phyloP scores from a whole-genome alignment of 306 rosid species.

The peach (Prunus persica) region Prunus_persica_NCBIv2 NC_034011.1:1455501-1456000 shows the following conservation, averaged over 20 bases:
- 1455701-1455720: slow-evolving; percentile 39
- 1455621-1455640: slow-evolving; percentile 11
- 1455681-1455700: background rate
- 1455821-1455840: background rate
- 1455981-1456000: background rate
- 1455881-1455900: background rate
- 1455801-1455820: background rate
- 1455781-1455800: slow-evolving; percentile 25
- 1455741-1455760: background rate
- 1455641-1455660: slow-evolving; percentile 3
- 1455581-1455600: slow-evolving; percentile 23
- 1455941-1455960: background rate
- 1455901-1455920: background rate
- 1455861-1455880: background rate
- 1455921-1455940: background rate
- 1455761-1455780: slow-evolving; percentile 27
- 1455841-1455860: too few relatives aligned
- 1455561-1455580: slow-evolving; percentile 24
- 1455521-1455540: slow-evolving; percentile 16
- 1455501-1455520: slow-evolving; percentile 27
- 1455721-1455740: slow-evolving; percentile 12
- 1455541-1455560: slow-evolving; percentile 22
- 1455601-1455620: slow-evolving; percentile 7
- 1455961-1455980: background rate
- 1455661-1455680: background rate